These are phyloP conservation scores for Cochlearia excelsa DNA, from an alignment of 345 rosid species.

Conservation along the genomic window DNA sequence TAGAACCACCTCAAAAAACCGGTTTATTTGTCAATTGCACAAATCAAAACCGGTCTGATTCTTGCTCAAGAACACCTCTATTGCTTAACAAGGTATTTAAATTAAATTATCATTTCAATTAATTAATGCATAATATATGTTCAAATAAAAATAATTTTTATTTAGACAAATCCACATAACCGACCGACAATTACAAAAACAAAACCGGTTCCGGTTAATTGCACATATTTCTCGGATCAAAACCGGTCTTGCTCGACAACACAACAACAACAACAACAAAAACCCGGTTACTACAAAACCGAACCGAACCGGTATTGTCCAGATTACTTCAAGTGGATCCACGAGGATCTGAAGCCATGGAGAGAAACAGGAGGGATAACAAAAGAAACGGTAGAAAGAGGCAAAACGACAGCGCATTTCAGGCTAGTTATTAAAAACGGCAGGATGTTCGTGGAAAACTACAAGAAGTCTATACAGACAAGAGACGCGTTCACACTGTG, in stretches of 20 bases:
- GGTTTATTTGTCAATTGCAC: conserved; percentile 13
- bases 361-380: conserved; percentile 65
- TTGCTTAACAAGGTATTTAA: conserved; percentile 16
- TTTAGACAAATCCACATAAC: conserved; percentile 13
- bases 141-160: too few species aligned
- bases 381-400: conserved; percentile 50
- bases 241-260: conserved; percentile 24
- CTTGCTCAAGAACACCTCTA: conserved; percentile 19
- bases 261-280: neutral
- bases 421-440: conserved; percentile 49
- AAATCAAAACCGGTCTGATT: conserved; percentile 30
- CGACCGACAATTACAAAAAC: conserved; percentile 24
- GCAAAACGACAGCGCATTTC: conserved; percentile 52
- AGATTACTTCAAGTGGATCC: conserved; percentile 89
- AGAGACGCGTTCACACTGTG: conserved; percentile 55
- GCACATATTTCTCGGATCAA: conserved; percentile 25
- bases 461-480: conserved; percentile 45
- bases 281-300: conserved; percentile 18
- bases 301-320: conserved; percentile 51
- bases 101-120: neutral
- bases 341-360: conserved; percentile 91
- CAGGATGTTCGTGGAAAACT: conserved; percentile 54
- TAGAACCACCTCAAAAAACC: conserved; percentile 27
- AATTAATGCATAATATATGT: neutral
- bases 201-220: conserved; percentile 21